Evolutionary conservation across 306 rosid species (phyloP), one percentile per base, ranked within the genome.

Genomic region (Fragaria vesca): DNA sequence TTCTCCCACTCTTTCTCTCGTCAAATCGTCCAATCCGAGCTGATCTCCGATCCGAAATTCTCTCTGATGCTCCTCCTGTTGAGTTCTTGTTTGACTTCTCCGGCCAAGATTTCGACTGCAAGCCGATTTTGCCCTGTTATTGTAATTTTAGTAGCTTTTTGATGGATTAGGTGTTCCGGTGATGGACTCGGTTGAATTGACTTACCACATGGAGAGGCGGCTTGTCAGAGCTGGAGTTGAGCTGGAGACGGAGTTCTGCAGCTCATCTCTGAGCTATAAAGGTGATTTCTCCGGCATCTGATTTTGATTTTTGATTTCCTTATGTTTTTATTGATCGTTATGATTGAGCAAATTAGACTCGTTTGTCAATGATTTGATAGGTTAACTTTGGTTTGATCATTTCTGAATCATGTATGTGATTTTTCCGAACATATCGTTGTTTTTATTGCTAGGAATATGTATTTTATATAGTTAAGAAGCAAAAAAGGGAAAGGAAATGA

Each of bases 131-230:
- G 76, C 51, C 26, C 32, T 10, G 50, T 30, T 10, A 6, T 43
- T 32, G 45, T 78, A 57, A 80, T 48, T 74, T 69, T 42, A 8
- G 5, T 51, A 43, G 11, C 45, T 58, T 11, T 55, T 45, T 40
- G 28, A 79, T 46, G 54, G 51, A 38, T 34, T 81, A 74, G 70
- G 60, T 71, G 28, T 66, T 24, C 43, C 67, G 81, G 74, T 66
- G 52, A 88, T 92, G 91, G 93, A 89, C 71, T 90, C 93, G 4
- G 75, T 92, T 50, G 92, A 88, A 77, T 87, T 92, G 74, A 75
- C 84, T 77, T 80, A 78, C 46, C 87, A 91, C 75, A 81, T 96
- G 51, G 93, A 84, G 80, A 78, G 81, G 60, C 85, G 84, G 54
- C 85, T 87, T 46, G 77, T 54, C 10, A 78, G 86, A 81, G 73